These are phyloP conservation scores for Fomitopsis serialis DNA, from an alignment of 768 basidiomycete genomes.

Conservation along the genomic window DNA sequence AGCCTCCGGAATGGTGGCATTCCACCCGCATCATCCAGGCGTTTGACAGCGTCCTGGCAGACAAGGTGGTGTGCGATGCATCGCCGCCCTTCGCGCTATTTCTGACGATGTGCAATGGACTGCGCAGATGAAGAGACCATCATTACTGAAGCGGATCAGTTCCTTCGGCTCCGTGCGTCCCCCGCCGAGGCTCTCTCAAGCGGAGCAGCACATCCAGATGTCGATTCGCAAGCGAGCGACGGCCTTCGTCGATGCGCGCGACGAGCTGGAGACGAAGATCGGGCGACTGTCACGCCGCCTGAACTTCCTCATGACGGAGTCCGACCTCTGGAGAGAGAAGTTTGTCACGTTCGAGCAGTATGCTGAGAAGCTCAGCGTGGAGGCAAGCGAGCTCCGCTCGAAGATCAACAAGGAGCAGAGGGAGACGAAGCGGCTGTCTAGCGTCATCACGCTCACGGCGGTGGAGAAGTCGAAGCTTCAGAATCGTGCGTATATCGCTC, in stretches of 20 bases:
- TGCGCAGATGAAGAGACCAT: conserved; percentile 78
- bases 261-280: conserved; percentile 92
- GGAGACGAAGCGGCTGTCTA: conserved; percentile 81
- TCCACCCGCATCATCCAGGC: conserved; percentile 87
- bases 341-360: conserved; percentile 94
- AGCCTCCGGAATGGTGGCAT: conserved; percentile 93
- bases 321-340: conserved; percentile 87
- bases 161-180: conserved; percentile 68
- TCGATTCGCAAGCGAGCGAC: conserved; percentile 93
- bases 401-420: conserved; percentile 91
- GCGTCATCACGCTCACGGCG: conserved; percentile 70
- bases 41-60: conserved; percentile 81
- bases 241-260: conserved; percentile 89
- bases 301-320: conserved; percentile 90
- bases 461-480: conserved; percentile 77
- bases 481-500: conserved; percentile 48
- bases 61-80: conserved; percentile 47
- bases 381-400: conserved; percentile 76
- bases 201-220: conserved; percentile 81
- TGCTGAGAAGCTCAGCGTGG: conserved; percentile 83
- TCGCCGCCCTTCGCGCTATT: not conserved
- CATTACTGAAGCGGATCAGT: conserved; percentile 78
- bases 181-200: conserved; percentile 65
- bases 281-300: conserved; percentile 79
- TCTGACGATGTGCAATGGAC: not conserved